These are phyloP conservation scores for Xylaria digitata DNA, from an alignment of 2,329 filamentous ascomycete species.

Conservation along the genomic window DNA sequence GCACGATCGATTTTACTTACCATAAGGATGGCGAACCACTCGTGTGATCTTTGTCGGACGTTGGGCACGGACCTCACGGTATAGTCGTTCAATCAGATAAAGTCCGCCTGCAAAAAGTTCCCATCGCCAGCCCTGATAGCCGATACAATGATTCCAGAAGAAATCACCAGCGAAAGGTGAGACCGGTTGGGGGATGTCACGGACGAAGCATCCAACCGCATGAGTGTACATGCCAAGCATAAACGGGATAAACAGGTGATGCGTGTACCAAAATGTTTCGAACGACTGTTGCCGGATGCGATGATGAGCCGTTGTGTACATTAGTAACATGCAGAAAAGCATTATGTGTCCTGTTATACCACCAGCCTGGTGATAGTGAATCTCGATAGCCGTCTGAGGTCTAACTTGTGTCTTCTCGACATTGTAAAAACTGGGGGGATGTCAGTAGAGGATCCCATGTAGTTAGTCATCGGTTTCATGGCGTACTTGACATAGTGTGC, in stretches of 20 bases:
- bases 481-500: conserved; percentile 93
- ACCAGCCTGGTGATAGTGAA: conserved; percentile 89
- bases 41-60: conserved; percentile 90
- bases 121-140: conserved; percentile 97
- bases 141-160: conserved; percentile 94
- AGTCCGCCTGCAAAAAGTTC: conserved; percentile 87
- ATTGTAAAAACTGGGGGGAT: conserved; percentile 82
- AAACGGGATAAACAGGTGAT: conserved; percentile 98
- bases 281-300: conserved; percentile 97
- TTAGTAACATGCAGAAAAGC: conserved; percentile 98
- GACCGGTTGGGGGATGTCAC: conserved; percentile 75
- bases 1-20: conserved; percentile 58
- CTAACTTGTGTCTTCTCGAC: conserved; percentile 88
- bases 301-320: conserved; percentile 95
- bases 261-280: conserved; percentile 99
- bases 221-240: conserved; percentile 94
- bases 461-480: background rate
- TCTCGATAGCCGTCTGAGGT: conserved; percentile 82
- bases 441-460: conserved; percentile 19
- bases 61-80: conserved; percentile 87
- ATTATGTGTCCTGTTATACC: conserved; percentile 97
- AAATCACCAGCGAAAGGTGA: conserved; percentile 85
- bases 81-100: conserved; percentile 89
- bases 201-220: conserved; percentile 94
- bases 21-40: conserved; percentile 95